Percentiles rank a stretch among this genome's conserved stretches.
phyloP scores from a whole-genome alignment of 352 stramenopile genomes.

The Pythium monospermum region DNA sequence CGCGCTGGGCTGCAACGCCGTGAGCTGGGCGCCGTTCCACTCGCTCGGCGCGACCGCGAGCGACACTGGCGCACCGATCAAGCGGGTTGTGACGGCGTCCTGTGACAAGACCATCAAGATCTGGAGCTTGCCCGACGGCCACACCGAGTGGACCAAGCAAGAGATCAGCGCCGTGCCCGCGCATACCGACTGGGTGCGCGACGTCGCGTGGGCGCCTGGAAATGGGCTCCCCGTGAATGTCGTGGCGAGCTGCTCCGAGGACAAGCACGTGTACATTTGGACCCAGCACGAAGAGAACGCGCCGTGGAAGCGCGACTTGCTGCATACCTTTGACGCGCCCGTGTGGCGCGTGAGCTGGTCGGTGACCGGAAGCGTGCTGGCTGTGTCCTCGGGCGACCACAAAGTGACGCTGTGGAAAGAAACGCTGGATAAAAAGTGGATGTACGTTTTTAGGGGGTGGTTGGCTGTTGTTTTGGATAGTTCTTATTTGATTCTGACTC shows the following conservation, averaged over 20 bases:
- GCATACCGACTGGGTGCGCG: conserved; percentile 95
- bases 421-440: conserved; percentile 95
- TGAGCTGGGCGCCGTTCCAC: conserved; percentile 94
- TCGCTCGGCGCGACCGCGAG: conserved; percentile 48
- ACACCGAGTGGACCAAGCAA: conserved; percentile 77
- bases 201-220: conserved; percentile 97
- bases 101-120: conserved; percentile 98
- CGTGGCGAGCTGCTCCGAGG: conserved; percentile 89
- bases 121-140: conserved; percentile 81
- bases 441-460: conserved; percentile 35
- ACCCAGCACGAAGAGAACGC: conserved; percentile 75
- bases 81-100: conserved; percentile 92
- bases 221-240: conserved; percentile 92
- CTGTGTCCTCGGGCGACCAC: conserved; percentile 96
- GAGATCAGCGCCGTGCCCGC: conserved; percentile 67
- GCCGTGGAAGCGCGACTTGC: conserved; percentile 89
- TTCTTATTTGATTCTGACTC: conserved; percentile 1
- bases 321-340: conserved; percentile 94
- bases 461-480: background rate
- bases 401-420: conserved; percentile 99
- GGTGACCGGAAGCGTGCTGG: conserved; percentile 97
- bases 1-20: conserved; percentile 94
- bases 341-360: conserved; percentile 99
- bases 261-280: conserved; percentile 95
- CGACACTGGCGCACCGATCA: conserved; percentile 41